Evolutionary conservation across 2,329 filamentous ascomycete genomes (phyloP).

Genomic region (Sarocladium strictum): DNA sequence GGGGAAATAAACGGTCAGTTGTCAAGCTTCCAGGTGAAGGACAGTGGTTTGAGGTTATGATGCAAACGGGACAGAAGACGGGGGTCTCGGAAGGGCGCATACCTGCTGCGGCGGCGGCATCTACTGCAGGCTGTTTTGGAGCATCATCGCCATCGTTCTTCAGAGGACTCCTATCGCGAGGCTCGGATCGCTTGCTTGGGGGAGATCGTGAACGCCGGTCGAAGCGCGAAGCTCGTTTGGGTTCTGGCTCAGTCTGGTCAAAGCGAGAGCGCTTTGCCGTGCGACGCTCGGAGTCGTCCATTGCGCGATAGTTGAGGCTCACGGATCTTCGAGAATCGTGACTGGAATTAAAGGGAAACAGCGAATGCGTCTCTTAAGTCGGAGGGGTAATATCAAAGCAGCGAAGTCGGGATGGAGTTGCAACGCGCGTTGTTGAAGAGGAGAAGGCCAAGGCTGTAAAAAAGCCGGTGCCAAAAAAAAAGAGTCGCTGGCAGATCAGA

Average conservation of each 20-base stretch:
- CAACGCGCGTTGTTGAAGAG: background rate
- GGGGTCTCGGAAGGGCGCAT: slow-evolving; percentile 21
- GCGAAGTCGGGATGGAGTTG: background rate
- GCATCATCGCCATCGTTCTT: slow-evolving; percentile 37
- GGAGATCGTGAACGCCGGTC: slow-evolving; percentile 89
- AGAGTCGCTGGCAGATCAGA: background rate
- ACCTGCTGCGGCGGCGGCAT: slow-evolving; percentile 77
- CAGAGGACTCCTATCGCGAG: slow-evolving; percentile 70
- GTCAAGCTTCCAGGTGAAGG: slow-evolving; percentile 3
- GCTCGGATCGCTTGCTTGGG: slow-evolving; percentile 59
- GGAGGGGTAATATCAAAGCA: background rate
- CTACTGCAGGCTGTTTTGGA: slow-evolving; percentile 44
- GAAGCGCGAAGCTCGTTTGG: slow-evolving; percentile 72
- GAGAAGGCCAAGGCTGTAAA: background rate
- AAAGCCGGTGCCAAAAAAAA: slow-evolving; percentile 1
- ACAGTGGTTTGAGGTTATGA: background rate
- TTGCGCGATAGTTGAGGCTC: no score
- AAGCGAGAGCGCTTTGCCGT: slow-evolving; percentile 83
- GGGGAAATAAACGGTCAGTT: background rate
- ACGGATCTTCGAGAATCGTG: no score
- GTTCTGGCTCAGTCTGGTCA: slow-evolving; percentile 82
- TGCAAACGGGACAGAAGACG: background rate
- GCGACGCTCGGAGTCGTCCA: slow-evolving; percentile 74
- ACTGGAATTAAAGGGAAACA: no score
- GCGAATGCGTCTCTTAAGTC: no score